Conservation (phyloP, 352 stramenopile species). For the Globisporangium mamillatum region DNA sequence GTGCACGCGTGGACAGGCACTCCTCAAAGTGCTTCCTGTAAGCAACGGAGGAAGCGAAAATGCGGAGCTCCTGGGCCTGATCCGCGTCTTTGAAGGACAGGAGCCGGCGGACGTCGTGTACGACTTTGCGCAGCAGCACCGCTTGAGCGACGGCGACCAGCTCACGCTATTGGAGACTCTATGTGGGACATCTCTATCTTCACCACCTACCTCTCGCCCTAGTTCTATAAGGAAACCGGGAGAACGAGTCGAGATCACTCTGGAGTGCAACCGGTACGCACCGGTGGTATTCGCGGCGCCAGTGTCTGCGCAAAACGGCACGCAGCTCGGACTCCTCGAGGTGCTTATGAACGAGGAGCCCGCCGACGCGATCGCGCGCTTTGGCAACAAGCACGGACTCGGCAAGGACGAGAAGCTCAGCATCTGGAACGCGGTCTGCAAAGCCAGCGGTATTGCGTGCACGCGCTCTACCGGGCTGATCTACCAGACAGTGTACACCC, state of each 20-base stretch:
- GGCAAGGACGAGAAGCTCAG: conserved; percentile 51
- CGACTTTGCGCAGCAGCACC: conserved; percentile 55
- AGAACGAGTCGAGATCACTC: conserved; percentile 12
- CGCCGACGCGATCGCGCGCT: conserved; percentile 67
- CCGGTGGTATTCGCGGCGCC: conserved; percentile 60
- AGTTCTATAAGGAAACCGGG: background rate
- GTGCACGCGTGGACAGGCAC: conserved; percentile 58
- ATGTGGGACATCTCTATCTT: conserved; percentile 27
- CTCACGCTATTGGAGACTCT: conserved; percentile 51
- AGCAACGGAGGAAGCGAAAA: conserved; percentile 20
- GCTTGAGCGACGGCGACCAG: conserved; percentile 32
- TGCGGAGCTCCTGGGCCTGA: conserved; percentile 30
- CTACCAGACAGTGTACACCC: conserved; percentile 59
- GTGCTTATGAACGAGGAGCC: conserved; percentile 64
- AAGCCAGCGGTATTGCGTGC: conserved; percentile 49
- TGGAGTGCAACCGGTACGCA: conserved; percentile 57
- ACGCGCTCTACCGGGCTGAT: conserved; percentile 55
- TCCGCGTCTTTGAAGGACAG: conserved; percentile 67
- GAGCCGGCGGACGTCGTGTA: conserved; percentile 73
- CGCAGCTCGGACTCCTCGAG: conserved; percentile 56
- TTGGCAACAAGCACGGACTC: conserved; percentile 71
- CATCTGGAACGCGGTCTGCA: conserved; percentile 50
- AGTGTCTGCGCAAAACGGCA: conserved; percentile 57
- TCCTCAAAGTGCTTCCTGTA: conserved; percentile 49
- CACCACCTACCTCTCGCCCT: background rate